Evolutionary conservation across 1,284 basidiomycete genomes (phyloP), one percentile per base, ranked within the genome.

Genomic region (Trametes hirsuta): DNA sequence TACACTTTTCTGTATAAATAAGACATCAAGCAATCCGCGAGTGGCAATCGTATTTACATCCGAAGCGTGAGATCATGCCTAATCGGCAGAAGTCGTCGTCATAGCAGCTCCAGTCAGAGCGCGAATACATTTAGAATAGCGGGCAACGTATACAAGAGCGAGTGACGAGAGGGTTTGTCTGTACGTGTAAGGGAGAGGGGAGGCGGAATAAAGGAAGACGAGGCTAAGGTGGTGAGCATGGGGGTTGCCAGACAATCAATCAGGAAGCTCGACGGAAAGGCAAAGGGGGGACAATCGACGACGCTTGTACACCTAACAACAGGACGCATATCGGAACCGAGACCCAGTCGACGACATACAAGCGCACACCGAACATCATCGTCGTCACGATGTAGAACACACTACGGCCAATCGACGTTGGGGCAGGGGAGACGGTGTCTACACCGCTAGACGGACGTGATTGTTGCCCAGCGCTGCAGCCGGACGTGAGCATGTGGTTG

Each of bases 371-470:
- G 55, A 58, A 63, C 54, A 55, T 61, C 68, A 55, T 69, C 72
- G 71, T 73, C 72, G 59, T 73, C 67, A 68, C 68, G 63, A 60
- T 56, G 65, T 40, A 59, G 65, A 67, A 68, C 61, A 63, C 53
- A 64, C 65, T 61, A 65, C 59, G 60, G 61, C 52, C 59, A 55
- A 56, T 57, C 50, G 53, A 44, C 41, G 51, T 59, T 40, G 41
- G 42, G 54, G 52, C 64, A 64, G 61, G 56, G 56, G 58, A 18
- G 18, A 63, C 52, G 59, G 56, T 59, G 63, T 62, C 59, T 50
- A 58, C 63, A 68, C 65, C 68, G 69, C 69, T 71, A 66, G 72
- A 74, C 71, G 72, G 71, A 69, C 67, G 70, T 65, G 72, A 68
- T 69, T 67, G 67, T 74, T 74, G 71, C 71, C 59, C 67, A 58